Evolutionary conservation across 257 asterid genomes (phyloP), one percentile per base, ranked within the genome.

Genomic region (Solanum sparsipilum): DNA sequence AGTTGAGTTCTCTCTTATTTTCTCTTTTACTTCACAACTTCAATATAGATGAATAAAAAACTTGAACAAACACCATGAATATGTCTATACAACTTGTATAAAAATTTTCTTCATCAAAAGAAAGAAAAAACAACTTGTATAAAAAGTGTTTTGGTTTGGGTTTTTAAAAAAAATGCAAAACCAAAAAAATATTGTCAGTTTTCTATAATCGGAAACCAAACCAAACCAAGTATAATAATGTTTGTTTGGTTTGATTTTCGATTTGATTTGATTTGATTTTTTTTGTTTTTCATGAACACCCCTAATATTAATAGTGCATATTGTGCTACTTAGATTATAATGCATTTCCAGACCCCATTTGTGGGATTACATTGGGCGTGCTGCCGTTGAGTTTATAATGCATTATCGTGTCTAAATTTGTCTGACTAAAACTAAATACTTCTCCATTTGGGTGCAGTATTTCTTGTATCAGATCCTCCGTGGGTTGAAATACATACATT

Each of bases 381-480:
- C 13, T 63, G 31, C 13, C 27, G 71, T 63, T n/a, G 71, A 13
- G 84, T 27, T 79, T 79, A 44, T 79, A 29, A 16, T 38, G 78
- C 65, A 16, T 27, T 46, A 35, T 23, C 48, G 6, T 81, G 25
- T 52, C 21, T 23, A 75, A 32, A 88, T 65, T 9, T 18, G 34
- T 52, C 41, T 46, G 86, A 81, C 87, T 44, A 74, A 76, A 25
- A 20, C 85, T 88, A 76, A 56, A 78, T 36, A 63, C 48, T 84
- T 86, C 46, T 74, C 29, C 85, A 39, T 90, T 58, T 41, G 84
- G 83, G 88, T 93, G 95, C 98, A 96, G 99, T 96, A 96, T 92
- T 96, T 96, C 94, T 93, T 96, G 95, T 96, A 96, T 90, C 99
- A 96, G 95, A 96, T 96, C 90, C 99, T 96, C 89, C 98, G 99